Percentiles rank a stretch among this genome's conserved stretches.
These are phyloP conservation scores for Wickerhamomyces pijperi DNA, from an alignment of 805 yeast genomes.

Conservation along the genomic window DNA sequence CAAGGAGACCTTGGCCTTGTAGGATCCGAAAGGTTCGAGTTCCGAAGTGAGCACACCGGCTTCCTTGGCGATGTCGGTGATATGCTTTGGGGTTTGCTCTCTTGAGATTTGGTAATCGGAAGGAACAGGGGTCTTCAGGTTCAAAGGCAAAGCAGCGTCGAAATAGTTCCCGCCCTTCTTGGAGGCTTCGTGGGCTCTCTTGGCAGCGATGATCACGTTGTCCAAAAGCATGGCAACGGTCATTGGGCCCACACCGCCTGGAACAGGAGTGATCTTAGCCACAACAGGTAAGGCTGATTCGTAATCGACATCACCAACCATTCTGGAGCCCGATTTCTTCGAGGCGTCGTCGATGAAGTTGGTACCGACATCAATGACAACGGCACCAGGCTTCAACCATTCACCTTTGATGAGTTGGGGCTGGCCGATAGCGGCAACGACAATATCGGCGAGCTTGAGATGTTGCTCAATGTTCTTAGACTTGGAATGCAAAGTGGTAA, in stretches of 20 bases:
- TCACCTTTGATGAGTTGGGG: slow-evolving; percentile 63
- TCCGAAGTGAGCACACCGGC: slow-evolving; percentile 58
- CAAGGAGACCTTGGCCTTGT: slow-evolving; percentile 63
- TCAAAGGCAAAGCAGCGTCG: slow-evolving; percentile 40
- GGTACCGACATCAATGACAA: slow-evolving; percentile 77
- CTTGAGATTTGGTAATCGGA: slow-evolving; percentile 73
- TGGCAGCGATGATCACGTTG: slow-evolving; percentile 62
- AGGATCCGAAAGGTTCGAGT: slow-evolving; percentile 64
- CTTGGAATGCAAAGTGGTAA: slow-evolving; percentile 62
- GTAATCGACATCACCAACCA: slow-evolving; percentile 74
- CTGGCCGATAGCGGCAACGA: slow-evolving; percentile 67
- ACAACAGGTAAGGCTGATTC: slow-evolving; percentile 20
- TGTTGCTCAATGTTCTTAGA: slow-evolving; percentile 39
- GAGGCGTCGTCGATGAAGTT: slow-evolving; percentile 59
- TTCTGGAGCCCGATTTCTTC: slow-evolving; percentile 56
- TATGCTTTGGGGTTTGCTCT: slow-evolving; percentile 61
- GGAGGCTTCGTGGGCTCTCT: slow-evolving; percentile 22
- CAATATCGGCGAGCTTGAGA: slow-evolving; percentile 58
- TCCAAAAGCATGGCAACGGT: slow-evolving; percentile 74
- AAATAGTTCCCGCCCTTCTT: slow-evolving; percentile 8
- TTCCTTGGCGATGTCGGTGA: slow-evolving; percentile 57
- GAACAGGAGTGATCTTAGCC: slow-evolving; percentile 71
- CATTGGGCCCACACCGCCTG: slow-evolving; percentile 92
- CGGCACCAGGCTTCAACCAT: slow-evolving; percentile 59
- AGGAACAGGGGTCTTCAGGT: slow-evolving; percentile 59